phyloP scores from a whole-genome alignment of 371 early-diverging fungal species.

The Rhizopus arrhizus region DNA sequence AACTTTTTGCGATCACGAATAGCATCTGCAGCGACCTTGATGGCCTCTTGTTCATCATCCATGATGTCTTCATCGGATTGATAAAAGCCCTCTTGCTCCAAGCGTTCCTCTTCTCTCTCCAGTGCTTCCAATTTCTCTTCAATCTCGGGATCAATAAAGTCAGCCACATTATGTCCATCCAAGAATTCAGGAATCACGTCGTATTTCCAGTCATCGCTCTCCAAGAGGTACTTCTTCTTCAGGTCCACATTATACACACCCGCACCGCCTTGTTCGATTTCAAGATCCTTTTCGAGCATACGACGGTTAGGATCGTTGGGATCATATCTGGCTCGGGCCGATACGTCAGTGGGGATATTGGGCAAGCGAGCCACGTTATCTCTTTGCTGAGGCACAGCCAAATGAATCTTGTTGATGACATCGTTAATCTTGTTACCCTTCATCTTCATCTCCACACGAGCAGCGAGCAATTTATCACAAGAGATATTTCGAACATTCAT shows the following conservation, averaged over 20 bases:
- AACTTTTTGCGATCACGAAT: conserved; percentile 86
- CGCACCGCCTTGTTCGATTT: conserved; percentile 89
- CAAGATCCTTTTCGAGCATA: conserved; percentile 88
- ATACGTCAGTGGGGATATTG: conserved; percentile 82
- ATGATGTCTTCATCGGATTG: conserved; percentile 76
- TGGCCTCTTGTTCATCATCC: conserved; percentile 76
- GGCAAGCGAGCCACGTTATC: conserved; percentile 86
- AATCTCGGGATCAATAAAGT: conserved; percentile 99
- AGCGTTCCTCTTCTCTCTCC: conserved; percentile 95
- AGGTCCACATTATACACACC: conserved; percentile 95
- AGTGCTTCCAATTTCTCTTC: conserved; percentile 90
- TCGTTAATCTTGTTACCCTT: conserved; percentile 87
- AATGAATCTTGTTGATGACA: conserved; percentile 93
- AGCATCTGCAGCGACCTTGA: conserved; percentile 78
- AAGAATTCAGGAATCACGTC: conserved; percentile 99
- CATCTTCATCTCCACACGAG: conserved; percentile 96
- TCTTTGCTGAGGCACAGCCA: conserved; percentile 86
- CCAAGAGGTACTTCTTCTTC: conserved; percentile 86
- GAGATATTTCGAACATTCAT: conserved; percentile 94
- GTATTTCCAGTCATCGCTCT: conserved; percentile 94
- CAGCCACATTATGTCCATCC: conserved; percentile 99
- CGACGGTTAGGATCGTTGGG: conserved; percentile 81
- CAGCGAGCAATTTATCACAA: conserved; percentile 90
- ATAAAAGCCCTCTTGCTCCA: conserved; percentile 90
- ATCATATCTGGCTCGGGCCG: conserved; percentile 74